Base-by-base conservation (phyloP, 352 stramenopile species). In the Plasmopara muralis region DNA sequence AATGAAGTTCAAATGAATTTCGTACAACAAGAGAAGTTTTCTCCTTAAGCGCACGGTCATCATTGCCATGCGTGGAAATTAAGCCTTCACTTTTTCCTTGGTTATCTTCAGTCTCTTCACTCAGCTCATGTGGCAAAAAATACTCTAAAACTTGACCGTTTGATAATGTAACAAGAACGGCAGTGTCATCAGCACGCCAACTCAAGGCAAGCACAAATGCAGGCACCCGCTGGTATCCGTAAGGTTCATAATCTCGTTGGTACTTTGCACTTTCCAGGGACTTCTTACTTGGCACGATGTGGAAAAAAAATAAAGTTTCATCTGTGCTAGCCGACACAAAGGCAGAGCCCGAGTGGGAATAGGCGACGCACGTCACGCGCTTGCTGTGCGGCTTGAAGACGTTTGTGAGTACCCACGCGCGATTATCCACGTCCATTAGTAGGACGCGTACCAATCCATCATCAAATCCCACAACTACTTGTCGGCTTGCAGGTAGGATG, bases 361-460 rank as follows among this genome's bases (percentile, higher is more conserved):
- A 96, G 3, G 64, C 47, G 10, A 96, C 47, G 13, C 63, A 73
- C 3, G 68, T 83, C 9, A 98, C 75, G 15, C 70, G 66, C 9
- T 58, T 71, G 47, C 69, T 83, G 57, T 98, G 92, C 10, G 92
- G 89, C 45, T 97, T 98, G 52, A 96, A 83, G 1, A 87, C 76
- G 43, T 89, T 86, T 12, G 77, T 67, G 39, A 74, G 71, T 8
- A 90, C 66, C 66, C 79, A 87, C 6, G 57, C 55, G 3, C 70
- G 59, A 47, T 72, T 68, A 0, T 60, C 50, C 4, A 85, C 38
- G 43, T 92, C 75, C 51, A 85, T 60, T 25, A 89, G 34, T 16
- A 89, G 40, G 5, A 92, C 58, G 6, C 88, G 78, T 15, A 97
- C 68, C 12, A 96, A 70, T 6, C 90, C 90, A 50, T 98, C 85